Evolutionary conservation across 2,329 filamentous ascomycete species (phyloP).

Genomic region (Graphilbum fragrans): DNA sequence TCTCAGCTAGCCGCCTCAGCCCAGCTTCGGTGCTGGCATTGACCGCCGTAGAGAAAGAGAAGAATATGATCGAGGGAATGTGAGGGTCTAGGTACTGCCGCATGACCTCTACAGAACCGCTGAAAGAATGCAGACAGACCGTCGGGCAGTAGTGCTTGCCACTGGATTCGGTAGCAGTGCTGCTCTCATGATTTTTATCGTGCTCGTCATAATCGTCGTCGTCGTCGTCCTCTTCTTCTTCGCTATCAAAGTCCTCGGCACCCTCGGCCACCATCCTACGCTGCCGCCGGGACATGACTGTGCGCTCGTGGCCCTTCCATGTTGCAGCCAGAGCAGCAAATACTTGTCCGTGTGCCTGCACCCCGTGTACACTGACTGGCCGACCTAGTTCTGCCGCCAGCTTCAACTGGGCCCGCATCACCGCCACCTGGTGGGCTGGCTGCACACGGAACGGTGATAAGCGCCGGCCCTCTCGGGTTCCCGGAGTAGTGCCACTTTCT

Average conservation of each 20-base stretch:
- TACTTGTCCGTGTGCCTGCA: conserved; percentile 62
- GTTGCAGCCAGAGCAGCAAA: conserved; percentile 51
- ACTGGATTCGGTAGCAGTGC: background rate
- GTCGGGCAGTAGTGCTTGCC: conserved; percentile 66
- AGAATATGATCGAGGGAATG: conserved; percentile 68
- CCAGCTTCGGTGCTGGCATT: conserved; percentile 52
- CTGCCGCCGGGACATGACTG: conserved; percentile 48
- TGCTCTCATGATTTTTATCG: conserved; percentile 1
- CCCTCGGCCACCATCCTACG: conserved; percentile 33
- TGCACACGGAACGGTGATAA: conserved; percentile 57
- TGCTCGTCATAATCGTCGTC: background rate
- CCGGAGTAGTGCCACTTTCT: conserved; percentile 60
- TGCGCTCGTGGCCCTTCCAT: conserved; percentile 60
- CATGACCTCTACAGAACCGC: conserved; percentile 61
- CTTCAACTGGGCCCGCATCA: conserved; percentile 56
- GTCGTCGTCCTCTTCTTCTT: conserved; percentile 7
- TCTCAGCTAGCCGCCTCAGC: conserved; percentile 41
- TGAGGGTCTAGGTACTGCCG: conserved; percentile 64
- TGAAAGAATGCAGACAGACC: conserved; percentile 91
- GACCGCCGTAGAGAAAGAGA: conserved; percentile 77
- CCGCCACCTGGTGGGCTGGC: conserved; percentile 53
- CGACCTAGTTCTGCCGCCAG: conserved; percentile 57
- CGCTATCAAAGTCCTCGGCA: conserved; percentile 18
- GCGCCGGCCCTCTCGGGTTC: conserved; percentile 55
- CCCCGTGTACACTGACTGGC: conserved; percentile 59